Percentiles rank a stretch among this genome's conserved stretches.
phyloP scores from a whole-genome alignment of 495 filamentous ascomycete species.

The Hypoxylon perforatum region DNA sequence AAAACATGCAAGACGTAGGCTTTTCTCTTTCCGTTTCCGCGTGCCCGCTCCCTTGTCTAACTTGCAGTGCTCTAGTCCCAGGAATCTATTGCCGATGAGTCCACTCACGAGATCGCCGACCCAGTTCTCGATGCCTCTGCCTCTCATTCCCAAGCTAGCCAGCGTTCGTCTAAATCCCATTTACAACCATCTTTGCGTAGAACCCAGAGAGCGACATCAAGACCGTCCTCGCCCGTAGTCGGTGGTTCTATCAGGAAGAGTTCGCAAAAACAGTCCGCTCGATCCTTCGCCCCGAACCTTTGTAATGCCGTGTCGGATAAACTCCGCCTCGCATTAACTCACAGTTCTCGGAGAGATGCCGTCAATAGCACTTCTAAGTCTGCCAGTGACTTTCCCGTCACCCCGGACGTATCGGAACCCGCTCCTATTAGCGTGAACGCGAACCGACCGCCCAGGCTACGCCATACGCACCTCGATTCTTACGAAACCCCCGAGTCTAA shows the following conservation, averaged over 20 bases:
- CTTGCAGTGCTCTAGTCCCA: conserved; percentile 44
- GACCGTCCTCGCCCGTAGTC: conserved; percentile 51
- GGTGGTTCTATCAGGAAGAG: conserved; percentile 41
- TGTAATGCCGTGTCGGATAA: conserved; percentile 48
- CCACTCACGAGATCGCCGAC: conserved; percentile 44
- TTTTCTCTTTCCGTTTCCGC: conserved; percentile 9
- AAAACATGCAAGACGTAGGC: conserved; percentile 61
- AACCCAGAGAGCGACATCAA: conserved; percentile 28
- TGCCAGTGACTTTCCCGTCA: conserved; percentile 55
- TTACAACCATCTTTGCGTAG: conserved; percentile 36
- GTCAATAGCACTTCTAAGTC: conserved; percentile 35
- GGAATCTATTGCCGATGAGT: conserved; percentile 48
- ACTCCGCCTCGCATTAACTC: conserved; percentile 51
- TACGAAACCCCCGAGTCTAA: conserved; percentile 50
- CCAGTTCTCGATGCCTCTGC: conserved; percentile 47
- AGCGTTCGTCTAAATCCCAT: conserved; percentile 33
- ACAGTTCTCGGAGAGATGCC: conserved; percentile 42
- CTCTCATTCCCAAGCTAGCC: conserved; percentile 36
- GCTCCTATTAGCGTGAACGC: conserved; percentile 31
- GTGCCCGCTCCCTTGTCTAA: conserved; percentile 23
- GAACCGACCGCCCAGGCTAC: conserved; percentile 47
- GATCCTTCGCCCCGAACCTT: conserved; percentile 33
- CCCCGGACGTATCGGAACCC: conserved; percentile 60
- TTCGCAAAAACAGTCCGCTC: conserved; percentile 43
- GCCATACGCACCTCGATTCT: conserved; percentile 49